These are phyloP conservation scores for Mycena metata DNA, from an alignment of 768 basidiomycete genomes.

Conservation along the genomic window DNA sequence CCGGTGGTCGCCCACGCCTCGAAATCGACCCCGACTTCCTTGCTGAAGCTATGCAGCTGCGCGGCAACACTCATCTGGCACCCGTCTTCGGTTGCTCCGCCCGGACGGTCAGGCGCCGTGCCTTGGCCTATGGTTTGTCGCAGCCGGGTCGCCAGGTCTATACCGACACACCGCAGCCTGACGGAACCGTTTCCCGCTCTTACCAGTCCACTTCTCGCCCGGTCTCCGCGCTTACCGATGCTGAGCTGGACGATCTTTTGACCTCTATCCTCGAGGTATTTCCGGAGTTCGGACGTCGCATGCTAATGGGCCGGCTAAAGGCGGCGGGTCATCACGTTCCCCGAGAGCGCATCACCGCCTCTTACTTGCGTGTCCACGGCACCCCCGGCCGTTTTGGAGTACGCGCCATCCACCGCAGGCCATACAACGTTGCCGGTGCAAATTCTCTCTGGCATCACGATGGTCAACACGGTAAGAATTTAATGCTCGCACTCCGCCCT, in stretches of 20 bases:
- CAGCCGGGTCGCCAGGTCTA: slow-evolving; percentile 22
- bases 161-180: slow-evolving; percentile 1
- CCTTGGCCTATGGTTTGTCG: slow-evolving; percentile 31
- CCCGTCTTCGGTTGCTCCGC: not conserved
- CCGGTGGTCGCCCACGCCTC: slow-evolving; percentile 38
- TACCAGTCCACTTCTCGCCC: slow-evolving; percentile 7
- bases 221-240: slow-evolving; percentile 40
- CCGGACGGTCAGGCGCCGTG: slow-evolving; percentile 31
- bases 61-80: not conserved
- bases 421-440: slow-evolving; percentile 50
- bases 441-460: slow-evolving; percentile 58
- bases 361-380: slow-evolving; percentile 41
- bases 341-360: slow-evolving; percentile 33
- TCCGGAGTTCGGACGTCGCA: slow-evolving; percentile 43
- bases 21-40: slow-evolving; percentile 44
- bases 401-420: slow-evolving; percentile 41
- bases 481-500: not conserved
- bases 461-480: slow-evolving; percentile 49
- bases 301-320: slow-evolving; percentile 43
- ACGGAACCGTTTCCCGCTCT: slow-evolving; percentile 5
- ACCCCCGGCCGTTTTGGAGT: slow-evolving; percentile 41
- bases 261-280: slow-evolving; percentile 41
- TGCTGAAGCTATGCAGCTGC: slow-evolving; percentile 43
- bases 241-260: slow-evolving; percentile 42
- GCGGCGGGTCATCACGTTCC: slow-evolving; percentile 41